These are phyloP conservation scores for Cupressus sempervirens DNA, from an alignment of 75 land plant species.

Conservation along the genomic window DNA sequence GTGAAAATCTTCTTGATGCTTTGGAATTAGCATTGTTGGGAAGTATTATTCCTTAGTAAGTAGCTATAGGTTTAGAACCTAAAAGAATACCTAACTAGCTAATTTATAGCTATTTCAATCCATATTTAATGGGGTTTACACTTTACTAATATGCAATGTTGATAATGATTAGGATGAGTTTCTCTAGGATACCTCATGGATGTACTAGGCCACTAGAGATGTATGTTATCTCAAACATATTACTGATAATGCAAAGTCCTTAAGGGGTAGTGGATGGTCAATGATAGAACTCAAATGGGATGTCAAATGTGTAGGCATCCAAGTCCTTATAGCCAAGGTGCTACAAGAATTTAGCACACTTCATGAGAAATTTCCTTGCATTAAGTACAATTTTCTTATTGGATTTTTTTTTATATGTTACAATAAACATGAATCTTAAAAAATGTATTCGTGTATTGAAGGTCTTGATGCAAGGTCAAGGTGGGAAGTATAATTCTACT, in stretches of 20 bases:
- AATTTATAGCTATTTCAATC: neutral
- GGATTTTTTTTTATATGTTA: neutral
- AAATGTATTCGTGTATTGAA: neutral
- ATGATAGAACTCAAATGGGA: conserved; percentile 62
- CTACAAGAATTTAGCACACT: neutral
- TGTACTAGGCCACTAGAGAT: conserved; percentile 44
- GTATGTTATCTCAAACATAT: conserved; percentile 35
- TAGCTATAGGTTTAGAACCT: conserved; percentile 28
- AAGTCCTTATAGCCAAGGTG: conserved; percentile 54
- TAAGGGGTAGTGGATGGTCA: conserved; percentile 55
- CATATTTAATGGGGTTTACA: neutral
- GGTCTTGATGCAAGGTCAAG: conserved; percentile 27
- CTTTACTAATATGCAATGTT: neutral
- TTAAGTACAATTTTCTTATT: neutral
- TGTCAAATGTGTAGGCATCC: conserved; percentile 52
- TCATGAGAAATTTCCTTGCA: neutral
- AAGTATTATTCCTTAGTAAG: conserved; percentile 37
- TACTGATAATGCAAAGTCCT: conserved; percentile 26
- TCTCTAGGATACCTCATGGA: conserved; percentile 61
- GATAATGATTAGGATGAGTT: conserved; percentile 42
- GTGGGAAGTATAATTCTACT: conserved; percentile 16
- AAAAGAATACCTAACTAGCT: neutral
- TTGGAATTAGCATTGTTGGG: conserved; percentile 21
- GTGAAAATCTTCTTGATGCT: too few relatives aligned
- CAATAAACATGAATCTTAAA: neutral